A percentile compares a stretch with the other conserved stretches of the same genome.
These are phyloP conservation scores for Lactarius indigo DNA, from an alignment of 768 basidiomycete species.

Conservation along the genomic window DNA sequence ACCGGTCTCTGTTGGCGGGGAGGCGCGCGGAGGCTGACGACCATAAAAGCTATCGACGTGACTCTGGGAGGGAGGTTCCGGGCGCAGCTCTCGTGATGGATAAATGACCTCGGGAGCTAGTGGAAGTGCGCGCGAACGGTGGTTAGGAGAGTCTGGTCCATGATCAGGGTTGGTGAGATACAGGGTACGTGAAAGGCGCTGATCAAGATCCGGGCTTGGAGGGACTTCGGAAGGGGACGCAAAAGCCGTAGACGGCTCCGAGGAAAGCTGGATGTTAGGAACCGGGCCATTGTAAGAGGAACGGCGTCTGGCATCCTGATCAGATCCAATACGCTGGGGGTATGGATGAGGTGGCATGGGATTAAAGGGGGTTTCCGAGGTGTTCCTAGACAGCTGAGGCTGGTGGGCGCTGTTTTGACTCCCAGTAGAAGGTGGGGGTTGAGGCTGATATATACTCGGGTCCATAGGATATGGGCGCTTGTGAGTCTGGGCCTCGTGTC, in stretches of 20 bases:
- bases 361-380: neutral
- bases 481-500: conserved; percentile 4
- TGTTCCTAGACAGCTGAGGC: neutral
- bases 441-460: conserved; percentile 1
- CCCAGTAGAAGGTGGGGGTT: neutral
- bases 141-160: neutral
- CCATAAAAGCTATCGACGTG: conserved; percentile 3
- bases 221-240: neutral
- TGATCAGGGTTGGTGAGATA: conserved; percentile 23
- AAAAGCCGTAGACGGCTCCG: neutral
- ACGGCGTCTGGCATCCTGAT: neutral
- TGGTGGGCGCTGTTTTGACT: conserved; percentile 1
- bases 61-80: neutral
- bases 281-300: neutral
- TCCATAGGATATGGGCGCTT: neutral
- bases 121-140: neutral
- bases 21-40: neutral
- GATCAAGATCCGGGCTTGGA: conserved; percentile 10
- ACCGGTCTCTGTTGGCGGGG: neutral
- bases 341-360: neutral
- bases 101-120: conserved; percentile 1
- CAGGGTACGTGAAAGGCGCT: conserved; percentile 13
- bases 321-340: neutral
- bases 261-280: neutral
- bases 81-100: neutral